These are phyloP conservation scores for Quercus agrifolia DNA, from an alignment of 306 rosid species.

Conservation along the genomic window DNA sequence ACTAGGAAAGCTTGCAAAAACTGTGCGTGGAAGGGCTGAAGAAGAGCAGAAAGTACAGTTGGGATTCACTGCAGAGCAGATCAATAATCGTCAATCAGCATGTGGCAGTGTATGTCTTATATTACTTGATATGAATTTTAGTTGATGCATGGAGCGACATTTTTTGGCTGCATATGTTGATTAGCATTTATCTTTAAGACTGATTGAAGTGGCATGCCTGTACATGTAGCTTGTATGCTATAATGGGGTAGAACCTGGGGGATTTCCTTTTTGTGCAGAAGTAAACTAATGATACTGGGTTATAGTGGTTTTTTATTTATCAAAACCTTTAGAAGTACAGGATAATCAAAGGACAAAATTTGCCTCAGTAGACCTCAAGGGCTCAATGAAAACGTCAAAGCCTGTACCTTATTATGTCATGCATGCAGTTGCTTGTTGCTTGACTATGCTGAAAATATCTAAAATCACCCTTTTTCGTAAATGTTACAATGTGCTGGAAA, in stretches of 20 bases:
- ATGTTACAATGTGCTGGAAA: conserved; percentile 25
- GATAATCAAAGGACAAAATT: background rate
- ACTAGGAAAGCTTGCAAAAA: conserved; percentile 95
- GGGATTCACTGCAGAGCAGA: conserved; percentile 64
- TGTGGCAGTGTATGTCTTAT: conserved; percentile 76
- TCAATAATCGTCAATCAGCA: conserved; percentile 78
- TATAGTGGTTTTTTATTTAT: background rate
- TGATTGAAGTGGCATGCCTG: background rate
- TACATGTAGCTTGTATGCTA: background rate
- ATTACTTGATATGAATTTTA: background rate
- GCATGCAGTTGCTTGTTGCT: background rate
- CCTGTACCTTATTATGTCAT: background rate
- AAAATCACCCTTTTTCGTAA: background rate
- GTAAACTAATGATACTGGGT: background rate
- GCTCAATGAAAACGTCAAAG: background rate
- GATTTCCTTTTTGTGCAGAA: background rate
- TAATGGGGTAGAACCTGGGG: background rate
- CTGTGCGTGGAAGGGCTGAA: conserved; percentile 92
- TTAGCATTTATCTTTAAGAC: background rate
- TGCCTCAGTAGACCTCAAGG: background rate
- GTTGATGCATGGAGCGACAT: background rate
- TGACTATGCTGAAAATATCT: background rate
- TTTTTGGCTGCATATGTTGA: background rate
- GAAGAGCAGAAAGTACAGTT: conserved; percentile 77
- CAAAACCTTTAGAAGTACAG: background rate